These are phyloP conservation scores for Phaeosphaeria sp. DNA, from an alignment of 2,329 filamentous ascomycete genomes.

Conservation along the genomic window DNA sequence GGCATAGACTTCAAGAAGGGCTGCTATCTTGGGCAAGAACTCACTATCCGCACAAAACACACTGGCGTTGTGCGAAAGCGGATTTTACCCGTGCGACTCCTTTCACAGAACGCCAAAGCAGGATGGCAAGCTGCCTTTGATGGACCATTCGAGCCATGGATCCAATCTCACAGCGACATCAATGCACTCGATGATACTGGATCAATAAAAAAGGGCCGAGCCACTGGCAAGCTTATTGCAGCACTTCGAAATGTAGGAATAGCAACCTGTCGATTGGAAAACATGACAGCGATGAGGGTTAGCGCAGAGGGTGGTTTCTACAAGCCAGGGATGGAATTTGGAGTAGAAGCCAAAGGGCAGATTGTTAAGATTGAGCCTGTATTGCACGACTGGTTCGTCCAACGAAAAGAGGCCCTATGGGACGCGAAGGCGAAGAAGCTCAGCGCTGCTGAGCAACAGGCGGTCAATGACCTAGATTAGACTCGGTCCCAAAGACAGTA, in stretches of 20 bases:
- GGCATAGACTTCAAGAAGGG: slow-evolving; percentile 95
- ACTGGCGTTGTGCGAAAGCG: slow-evolving; percentile 92
- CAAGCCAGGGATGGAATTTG: slow-evolving; percentile 63
- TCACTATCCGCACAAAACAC: slow-evolving; percentile 94
- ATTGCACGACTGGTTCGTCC: slow-evolving; percentile 76
- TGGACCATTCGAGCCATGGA: slow-evolving; percentile 34
- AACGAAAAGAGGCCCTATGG: slow-evolving; percentile 46
- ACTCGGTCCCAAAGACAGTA: not conserved
- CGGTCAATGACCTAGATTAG: slow-evolving; percentile 11
- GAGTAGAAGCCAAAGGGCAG: slow-evolving; percentile 22
- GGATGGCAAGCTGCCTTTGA: slow-evolving; percentile 40
- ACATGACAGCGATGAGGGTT: slow-evolving; percentile 82
- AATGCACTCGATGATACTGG: slow-evolving; percentile 56
- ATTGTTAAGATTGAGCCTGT: slow-evolving; percentile 64
- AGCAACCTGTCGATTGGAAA: slow-evolving; percentile 84
- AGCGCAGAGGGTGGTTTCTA: slow-evolving; percentile 71
- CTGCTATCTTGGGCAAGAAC: slow-evolving; percentile 95
- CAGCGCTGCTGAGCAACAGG: slow-evolving; percentile 19
- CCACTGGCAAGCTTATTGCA: slow-evolving; percentile 79
- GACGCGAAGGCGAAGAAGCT: slow-evolving; percentile 6
- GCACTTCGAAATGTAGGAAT: slow-evolving; percentile 87
- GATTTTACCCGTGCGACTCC: slow-evolving; percentile 80
- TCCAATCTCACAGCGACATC: slow-evolving; percentile 59
- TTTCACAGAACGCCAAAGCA: slow-evolving; percentile 48
- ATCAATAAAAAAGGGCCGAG: slow-evolving; percentile 60